phyloP scores from a whole-genome alignment of 257 asterid species.

The Phtheirospermum japonicum region DNA sequence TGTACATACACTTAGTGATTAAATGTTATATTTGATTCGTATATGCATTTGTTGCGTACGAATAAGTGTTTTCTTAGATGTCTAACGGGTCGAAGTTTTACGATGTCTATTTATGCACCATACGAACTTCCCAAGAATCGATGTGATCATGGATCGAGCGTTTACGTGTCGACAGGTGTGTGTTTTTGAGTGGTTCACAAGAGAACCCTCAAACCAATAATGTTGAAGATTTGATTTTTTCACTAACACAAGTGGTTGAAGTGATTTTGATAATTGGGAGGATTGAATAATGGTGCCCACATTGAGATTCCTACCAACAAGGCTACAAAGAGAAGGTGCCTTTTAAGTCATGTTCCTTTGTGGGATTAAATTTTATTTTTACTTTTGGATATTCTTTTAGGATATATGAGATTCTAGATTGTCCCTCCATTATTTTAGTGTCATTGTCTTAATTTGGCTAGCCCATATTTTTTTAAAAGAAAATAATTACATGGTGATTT shows the following conservation, averaged over 20 bases:
- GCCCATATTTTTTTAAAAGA: too few species aligned
- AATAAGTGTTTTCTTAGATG: neutral
- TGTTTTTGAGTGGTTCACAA: neutral
- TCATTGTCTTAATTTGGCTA: neutral
- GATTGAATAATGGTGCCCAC: neutral
- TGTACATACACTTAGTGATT: neutral
- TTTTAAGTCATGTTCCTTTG: neutral
- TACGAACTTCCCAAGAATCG: neutral
- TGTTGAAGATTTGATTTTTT: neutral
- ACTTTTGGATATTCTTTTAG: neutral
- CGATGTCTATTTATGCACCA: neutral
- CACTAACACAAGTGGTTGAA: neutral
- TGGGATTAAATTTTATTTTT: neutral
- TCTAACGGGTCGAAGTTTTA: neutral
- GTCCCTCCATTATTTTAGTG: neutral
- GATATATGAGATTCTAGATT: neutral
- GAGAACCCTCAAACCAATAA: constrained; percentile 4
- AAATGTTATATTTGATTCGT: neutral
- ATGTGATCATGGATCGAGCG: too few species aligned
- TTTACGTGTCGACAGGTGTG: neutral
- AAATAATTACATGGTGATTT: too few species aligned
- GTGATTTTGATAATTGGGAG: neutral
- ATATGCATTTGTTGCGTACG: neutral
- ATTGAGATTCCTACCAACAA: neutral
- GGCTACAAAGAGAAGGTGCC: neutral